Percentiles rank a stretch among this genome's conserved stretches.
Conservation (phyloP, 176 grass and related monocot genomes). For the Miscanthus lutarioriparius region DNA sequence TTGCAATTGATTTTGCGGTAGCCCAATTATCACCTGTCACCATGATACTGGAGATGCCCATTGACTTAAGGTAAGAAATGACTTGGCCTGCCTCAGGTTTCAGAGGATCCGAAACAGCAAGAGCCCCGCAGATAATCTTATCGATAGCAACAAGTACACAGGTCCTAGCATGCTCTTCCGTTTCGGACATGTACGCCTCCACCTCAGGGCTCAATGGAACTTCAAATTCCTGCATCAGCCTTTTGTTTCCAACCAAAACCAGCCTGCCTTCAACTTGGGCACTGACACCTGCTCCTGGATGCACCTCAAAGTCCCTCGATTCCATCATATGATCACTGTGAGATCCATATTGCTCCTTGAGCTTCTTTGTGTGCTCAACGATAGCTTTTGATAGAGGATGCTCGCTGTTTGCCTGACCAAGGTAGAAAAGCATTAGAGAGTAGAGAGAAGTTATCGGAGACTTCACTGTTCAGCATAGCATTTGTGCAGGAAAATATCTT, state of each 20-base stretch:
- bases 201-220: slow-evolving; percentile 56
- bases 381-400: slow-evolving; percentile 95
- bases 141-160: slow-evolving; percentile 89
- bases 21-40: slow-evolving; percentile 97
- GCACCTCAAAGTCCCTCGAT: slow-evolving; percentile 84
- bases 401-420: slow-evolving; percentile 78
- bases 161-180: slow-evolving; percentile 75
- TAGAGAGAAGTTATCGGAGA: background rate
- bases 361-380: slow-evolving; percentile 75
- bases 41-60: slow-evolving; percentile 96
- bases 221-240: slow-evolving; percentile 80
- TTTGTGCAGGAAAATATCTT: background rate
- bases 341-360: slow-evolving; percentile 74
- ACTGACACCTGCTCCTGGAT: slow-evolving; percentile 83
- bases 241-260: slow-evolving; percentile 91
- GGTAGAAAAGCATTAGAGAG: slow-evolving; percentile 23
- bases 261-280: slow-evolving; percentile 65
- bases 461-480: background rate
- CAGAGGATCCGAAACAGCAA: slow-evolving; percentile 91
- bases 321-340: slow-evolving; percentile 59
- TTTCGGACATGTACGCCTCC: slow-evolving; percentile 65
- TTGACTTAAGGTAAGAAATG: slow-evolving; percentile 70
- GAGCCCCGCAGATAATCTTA: slow-evolving; percentile 64
- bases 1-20: slow-evolving; percentile 88
- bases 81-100: slow-evolving; percentile 81